Evolutionary conservation across 352 stramenopile species (phyloP).

Genomic region (Phytophthora lateralis): DNA sequence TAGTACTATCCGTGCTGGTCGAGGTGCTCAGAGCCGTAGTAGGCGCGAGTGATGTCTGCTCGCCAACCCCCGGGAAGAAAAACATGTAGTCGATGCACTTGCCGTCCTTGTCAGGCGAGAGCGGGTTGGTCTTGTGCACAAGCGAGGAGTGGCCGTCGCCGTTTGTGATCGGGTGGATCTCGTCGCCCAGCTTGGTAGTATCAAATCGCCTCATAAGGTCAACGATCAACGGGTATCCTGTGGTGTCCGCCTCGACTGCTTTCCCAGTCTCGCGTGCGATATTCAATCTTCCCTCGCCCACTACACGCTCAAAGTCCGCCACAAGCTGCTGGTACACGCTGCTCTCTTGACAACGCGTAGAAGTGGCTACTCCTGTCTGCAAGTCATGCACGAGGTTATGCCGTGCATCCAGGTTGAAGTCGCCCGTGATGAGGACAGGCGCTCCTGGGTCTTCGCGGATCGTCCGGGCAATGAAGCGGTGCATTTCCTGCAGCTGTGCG

Average conservation of each 20-base stretch:
- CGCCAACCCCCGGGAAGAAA: constrained; percentile 52
- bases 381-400: constrained; percentile 65
- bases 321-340: constrained; percentile 66
- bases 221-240: constrained; percentile 30
- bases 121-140: constrained; percentile 49
- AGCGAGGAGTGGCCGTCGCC: constrained; percentile 76
- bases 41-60: constrained; percentile 15
- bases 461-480: constrained; percentile 55
- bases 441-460: constrained; percentile 55
- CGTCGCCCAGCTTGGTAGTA: constrained; percentile 47
- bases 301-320: constrained; percentile 46
- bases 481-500: constrained; percentile 66
- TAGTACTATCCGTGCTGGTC: constrained; percentile 14
- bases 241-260: constrained; percentile 14
- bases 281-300: constrained; percentile 38
- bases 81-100: constrained; percentile 92
- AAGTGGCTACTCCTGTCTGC: constrained; percentile 23
- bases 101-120: constrained; percentile 58
- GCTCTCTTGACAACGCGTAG: constrained; percentile 61
- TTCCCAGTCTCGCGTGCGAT: constrained; percentile 20
- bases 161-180: constrained; percentile 80
- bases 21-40: constrained; percentile 12
- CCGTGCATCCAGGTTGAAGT: constrained; percentile 85
- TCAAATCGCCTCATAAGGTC: constrained; percentile 80
- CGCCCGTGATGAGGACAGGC: constrained; percentile 72